Evolutionary conservation across 1,284 basidiomycete genomes (phyloP).

Genomic region (Sporisorium scitamineum): DNA sequence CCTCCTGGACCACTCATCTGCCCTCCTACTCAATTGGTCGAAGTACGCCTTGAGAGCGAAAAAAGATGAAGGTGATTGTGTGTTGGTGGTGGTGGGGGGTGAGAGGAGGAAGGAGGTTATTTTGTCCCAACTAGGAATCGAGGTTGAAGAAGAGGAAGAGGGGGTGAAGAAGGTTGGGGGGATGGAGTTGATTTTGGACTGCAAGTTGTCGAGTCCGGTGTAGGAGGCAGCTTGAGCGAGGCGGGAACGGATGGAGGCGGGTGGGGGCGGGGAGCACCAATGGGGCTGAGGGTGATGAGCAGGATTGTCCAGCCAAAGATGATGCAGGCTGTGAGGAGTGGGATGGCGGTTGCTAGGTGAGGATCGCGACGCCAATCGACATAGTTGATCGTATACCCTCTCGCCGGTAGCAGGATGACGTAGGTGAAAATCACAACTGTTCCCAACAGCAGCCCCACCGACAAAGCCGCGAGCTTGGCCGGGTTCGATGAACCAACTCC

Average conservation of each 20-base stretch:
- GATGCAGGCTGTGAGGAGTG: constrained; percentile 39
- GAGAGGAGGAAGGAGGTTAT: neutral
- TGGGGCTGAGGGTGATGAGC: constrained; percentile 35
- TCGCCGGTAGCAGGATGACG: constrained; percentile 36
- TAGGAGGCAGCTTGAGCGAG: constrained; percentile 22
- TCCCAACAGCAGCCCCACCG: constrained; percentile 12
- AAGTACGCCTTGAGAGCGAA: constrained; percentile 12
- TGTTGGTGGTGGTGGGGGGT: no score
- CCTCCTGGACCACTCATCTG: constrained; percentile 22
- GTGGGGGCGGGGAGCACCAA: constrained; percentile 44
- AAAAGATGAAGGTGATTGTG: neutral
- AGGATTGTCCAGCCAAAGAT: constrained; percentile 39
- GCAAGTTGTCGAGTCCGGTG: constrained; percentile 6
- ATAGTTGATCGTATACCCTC: constrained; percentile 36
- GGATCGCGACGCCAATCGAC: constrained; percentile 34
- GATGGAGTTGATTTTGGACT: constrained; percentile 8
- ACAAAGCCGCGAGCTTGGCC: constrained; percentile 20
- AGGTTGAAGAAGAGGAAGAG: neutral
- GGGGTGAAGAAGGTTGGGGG: constrained; percentile 10
- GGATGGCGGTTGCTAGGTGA: constrained; percentile 24
- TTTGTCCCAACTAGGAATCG: neutral
- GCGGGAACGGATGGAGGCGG: constrained; percentile 3
- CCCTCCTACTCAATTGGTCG: constrained; percentile 1
- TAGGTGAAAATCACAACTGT: constrained; percentile 42
- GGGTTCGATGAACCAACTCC: neutral